Base-by-base conservation (phyloP, 1,284 basidiomycete genomes). In the Lignosus rhinocerotis region DNA sequence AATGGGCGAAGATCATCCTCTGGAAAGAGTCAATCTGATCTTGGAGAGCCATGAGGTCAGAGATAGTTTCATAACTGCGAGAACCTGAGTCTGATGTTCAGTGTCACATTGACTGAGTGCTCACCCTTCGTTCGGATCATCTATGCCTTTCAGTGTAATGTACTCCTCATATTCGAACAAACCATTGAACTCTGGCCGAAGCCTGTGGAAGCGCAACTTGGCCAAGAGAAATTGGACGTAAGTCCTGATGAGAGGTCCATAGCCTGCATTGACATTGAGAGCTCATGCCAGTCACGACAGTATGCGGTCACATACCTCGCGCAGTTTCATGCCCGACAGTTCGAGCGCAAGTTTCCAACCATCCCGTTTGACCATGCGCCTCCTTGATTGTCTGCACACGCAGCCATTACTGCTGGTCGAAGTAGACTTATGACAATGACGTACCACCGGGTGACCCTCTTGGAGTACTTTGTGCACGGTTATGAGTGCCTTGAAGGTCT, bases 11-110 rank as follows among this genome's bases (percentile, higher is more conserved):
- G 59, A 97, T 88, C 79, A 95, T 89, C 75, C 95, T 94, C 71
- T 98, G 94, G 79, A 98, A 98, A 4, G 93, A 92, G 70, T 98
- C 95, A 57, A 98, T 98, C 73, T 96, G 93, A 72, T 98, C 95
- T 80, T 98, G 95, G 47, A 98, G 79, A 30, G 86, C 87, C 95
- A 97, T 98, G 48, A 98, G 85, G 73, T 98, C 95, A 21, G 87
- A 89, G 65, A 98, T 98, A 1, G 94, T 97, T 75, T 98, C 95
- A 69, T 96, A 98, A 51, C 94, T 96, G 67, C 8, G 19, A 50
- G 67, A 11, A 34, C 65, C 19, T 32, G 2, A n/a, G 52, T 48
- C 11, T 12, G 12, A 42, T 19, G 42, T 19, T 31, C 25, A 39
- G 2, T 42, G 41, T 10, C 21, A n/a, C 4, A 21, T 7, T 14